Evolutionary conservation across 331 rosid species (phyloP).

Genomic region (Dryas integrifolia): DNA sequence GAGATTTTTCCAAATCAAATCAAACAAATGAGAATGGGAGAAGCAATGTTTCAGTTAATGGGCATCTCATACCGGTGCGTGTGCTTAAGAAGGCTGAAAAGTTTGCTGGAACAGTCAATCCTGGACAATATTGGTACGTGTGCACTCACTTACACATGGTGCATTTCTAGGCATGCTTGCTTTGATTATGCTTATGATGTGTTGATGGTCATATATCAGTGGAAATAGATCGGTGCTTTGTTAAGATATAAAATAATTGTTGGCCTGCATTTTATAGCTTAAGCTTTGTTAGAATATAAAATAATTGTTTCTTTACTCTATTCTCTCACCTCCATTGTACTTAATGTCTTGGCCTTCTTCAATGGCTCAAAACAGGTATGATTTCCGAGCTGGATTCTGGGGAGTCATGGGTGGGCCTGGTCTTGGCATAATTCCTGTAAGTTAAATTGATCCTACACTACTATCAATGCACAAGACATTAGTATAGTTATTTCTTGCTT

Average conservation of each 20-base stretch:
- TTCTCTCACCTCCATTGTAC: constrained; percentile 11
- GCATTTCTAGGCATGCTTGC: constrained; percentile 1
- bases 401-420: constrained; percentile 89
- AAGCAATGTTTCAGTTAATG: constrained; percentile 63
- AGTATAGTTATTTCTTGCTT: constrained; percentile 7
- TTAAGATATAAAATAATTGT: neutral
- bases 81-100: constrained; percentile 85
- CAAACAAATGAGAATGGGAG: constrained; percentile 47
- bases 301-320: neutral
- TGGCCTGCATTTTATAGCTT: neutral
- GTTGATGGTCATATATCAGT: neutral
- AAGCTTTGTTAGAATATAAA: neutral
- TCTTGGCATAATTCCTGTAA: constrained; percentile 86
- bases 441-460: constrained; percentile 25
- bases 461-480: neutral
- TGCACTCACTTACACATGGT: constrained; percentile 10
- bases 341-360: constrained; percentile 28
- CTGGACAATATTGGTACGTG: constrained; percentile 88
- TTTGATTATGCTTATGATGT: neutral
- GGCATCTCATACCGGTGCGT: constrained; percentile 60
- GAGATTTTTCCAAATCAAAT: constrained; percentile 53
- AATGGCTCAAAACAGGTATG: constrained; percentile 62
- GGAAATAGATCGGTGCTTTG: neutral
- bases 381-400: constrained; percentile 93
- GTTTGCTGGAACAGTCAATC: constrained; percentile 80